Conservation (phyloP, 345 rosid species). For the Arabis hirsuta region DNA sequence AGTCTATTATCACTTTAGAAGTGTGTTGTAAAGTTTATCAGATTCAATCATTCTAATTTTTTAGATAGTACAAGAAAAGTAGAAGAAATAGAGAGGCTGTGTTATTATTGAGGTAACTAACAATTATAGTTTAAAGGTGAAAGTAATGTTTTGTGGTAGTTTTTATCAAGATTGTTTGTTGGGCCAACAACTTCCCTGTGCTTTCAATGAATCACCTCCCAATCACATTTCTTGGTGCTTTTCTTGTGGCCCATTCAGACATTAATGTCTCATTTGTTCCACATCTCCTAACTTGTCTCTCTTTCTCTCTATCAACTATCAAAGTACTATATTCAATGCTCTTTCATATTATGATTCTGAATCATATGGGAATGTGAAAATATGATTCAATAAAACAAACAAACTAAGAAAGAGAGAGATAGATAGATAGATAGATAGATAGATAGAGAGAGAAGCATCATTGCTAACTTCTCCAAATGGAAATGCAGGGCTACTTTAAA, state of each 20-base stretch:
- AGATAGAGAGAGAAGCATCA: too few relatives aligned
- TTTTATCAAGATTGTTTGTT: conserved; percentile 37
- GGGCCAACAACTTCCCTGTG: conserved; percentile 40
- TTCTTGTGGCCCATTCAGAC: conserved; percentile 22
- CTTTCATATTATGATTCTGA: background rate
- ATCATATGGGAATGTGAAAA: too few relatives aligned
- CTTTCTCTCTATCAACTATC: background rate
- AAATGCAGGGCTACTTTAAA: too few relatives aligned
- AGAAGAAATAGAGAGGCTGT: background rate
- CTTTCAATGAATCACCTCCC: conserved; percentile 42
- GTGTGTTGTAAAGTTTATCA: conserved; percentile 47
- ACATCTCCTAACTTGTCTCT: conserved; percentile 20
- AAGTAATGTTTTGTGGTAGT: conserved; percentile 25
- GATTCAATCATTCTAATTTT: conserved; percentile 19
- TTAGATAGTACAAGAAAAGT: conserved; percentile 15
- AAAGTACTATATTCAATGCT: background rate
- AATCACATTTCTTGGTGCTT: conserved; percentile 1
- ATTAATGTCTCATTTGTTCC: conserved; percentile 33
- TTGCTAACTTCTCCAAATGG: too few relatives aligned
- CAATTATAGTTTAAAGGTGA: conserved; percentile 13
- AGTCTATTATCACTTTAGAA: conserved; percentile 43
- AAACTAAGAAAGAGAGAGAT: too few relatives aligned
- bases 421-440: too few relatives aligned
- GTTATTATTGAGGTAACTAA: conserved; percentile 22
- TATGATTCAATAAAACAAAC: too few relatives aligned